Evolutionary conservation across 2,329 filamentous ascomycete genomes (phyloP), one percentile per base, ranked within the genome.

Genomic region (Exophiala spinifera): DNA sequence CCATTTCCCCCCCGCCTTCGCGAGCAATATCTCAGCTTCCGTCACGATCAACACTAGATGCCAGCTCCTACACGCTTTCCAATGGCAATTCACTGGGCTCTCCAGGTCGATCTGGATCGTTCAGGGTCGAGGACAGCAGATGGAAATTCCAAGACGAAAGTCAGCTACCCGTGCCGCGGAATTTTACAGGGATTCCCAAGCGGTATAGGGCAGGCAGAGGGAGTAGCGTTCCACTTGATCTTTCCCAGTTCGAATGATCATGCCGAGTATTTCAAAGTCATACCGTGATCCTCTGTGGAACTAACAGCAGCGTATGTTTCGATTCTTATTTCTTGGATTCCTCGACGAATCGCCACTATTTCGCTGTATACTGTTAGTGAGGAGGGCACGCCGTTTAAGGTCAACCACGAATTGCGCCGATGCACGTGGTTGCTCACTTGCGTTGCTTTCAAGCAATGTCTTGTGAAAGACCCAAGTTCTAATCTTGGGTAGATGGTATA

Each of bases 211-310:
- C 94, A 33, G 94, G 94, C 7, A 82, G 92, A 67, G 92, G 91
- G 28, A 96, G 91, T 74, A 96, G 89, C 76, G 91, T 97, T 63
- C 94, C 94, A 25, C 76, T 97, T 64, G 89, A 97, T 75, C 72
- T 99, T 50, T 48, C 57, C 15, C 60, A 57, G 40, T 46, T 65
- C 40, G 53, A 47, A 45, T 64, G 49, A 60, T n/a, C 13, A 19
- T n/a, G 11, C 19, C 15, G 17, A 14, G 14, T 19, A 21, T 19
- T 23, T 13, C 33, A 36, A n/a, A 36, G 11, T 36, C 33, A 15
- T 15, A 4, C 36, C 36, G 17, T 15, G 36, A 39, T 6, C 36
- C 36, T 31, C 4, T n/a, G 17, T 11, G 36, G 11, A 39, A 15
- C 4, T 11, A n/a, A 5, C 36, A 36, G 11, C 33, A 19, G 17